A percentile compares a stretch with the other conserved stretches of the same genome.
phyloP scores from a whole-genome alignment of 306 rosid species.

The Cicer yamashitae region DNA sequence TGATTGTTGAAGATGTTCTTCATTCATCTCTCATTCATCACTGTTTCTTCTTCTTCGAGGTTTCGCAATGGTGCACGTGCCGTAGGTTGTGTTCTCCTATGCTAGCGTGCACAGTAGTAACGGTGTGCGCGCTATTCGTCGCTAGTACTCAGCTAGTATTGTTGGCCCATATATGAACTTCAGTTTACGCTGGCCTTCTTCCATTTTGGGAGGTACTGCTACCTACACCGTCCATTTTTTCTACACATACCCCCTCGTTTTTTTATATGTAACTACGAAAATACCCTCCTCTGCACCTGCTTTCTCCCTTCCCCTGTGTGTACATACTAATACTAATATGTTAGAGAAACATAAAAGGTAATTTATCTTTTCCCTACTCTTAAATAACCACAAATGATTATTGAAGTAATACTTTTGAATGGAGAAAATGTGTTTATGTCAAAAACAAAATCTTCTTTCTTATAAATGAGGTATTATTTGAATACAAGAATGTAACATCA shows the following conservation, averaged over 20 bases:
- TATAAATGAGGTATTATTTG: no score
- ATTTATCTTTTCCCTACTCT: no score
- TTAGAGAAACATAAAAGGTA: no score
- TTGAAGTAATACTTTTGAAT: no score
- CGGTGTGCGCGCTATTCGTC: not conserved
- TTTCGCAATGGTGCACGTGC: conserved; percentile 19
- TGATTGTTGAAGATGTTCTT: conserved; percentile 13
- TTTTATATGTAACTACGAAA: no score
- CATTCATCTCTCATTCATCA: not conserved
- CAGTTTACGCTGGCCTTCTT: not conserved
- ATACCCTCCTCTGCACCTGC: no score
- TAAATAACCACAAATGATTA: no score
- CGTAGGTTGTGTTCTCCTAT: conserved; percentile 9
- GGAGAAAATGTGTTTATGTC: no score
- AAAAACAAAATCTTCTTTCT: no score
- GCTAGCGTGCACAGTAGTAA: conserved; percentile 1
- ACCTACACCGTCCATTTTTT: not conserved
- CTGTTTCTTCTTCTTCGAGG: conserved; percentile 2
- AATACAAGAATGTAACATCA: no score
- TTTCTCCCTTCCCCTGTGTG: no score
- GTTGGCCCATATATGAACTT: conserved; percentile 1
- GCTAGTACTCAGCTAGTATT: not conserved
- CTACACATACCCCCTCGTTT: not conserved
- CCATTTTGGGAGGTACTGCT: not conserved
- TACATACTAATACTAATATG: no score